phyloP scores from a whole-genome alignment of 495 filamentous ascomycete genomes.

The Neurospora sp. region DNA sequence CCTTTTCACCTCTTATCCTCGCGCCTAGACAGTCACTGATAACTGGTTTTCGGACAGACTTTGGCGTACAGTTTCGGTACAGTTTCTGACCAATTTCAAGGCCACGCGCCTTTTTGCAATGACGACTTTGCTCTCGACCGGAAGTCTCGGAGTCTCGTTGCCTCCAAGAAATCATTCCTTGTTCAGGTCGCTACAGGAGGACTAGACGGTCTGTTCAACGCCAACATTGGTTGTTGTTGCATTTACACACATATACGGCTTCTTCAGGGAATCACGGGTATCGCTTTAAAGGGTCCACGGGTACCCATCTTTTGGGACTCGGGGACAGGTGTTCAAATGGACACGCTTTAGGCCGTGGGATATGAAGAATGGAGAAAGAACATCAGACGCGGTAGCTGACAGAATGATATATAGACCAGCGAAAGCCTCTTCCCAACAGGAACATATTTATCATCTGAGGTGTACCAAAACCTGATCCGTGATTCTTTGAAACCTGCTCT shows the following conservation, averaged over 20 bases:
- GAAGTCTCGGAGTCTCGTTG: too few species aligned
- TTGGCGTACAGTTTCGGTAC: not conserved
- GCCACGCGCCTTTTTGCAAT: too few species aligned
- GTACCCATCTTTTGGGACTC: not conserved
- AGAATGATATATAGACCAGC: not conserved
- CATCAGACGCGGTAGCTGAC: not conserved
- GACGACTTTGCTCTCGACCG: too few species aligned
- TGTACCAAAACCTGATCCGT: too few species aligned
- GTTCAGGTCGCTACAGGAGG: not conserved
- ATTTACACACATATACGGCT: not conserved
- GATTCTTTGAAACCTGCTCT: too few species aligned
- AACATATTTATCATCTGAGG: too few species aligned
- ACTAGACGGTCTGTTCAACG: not conserved
- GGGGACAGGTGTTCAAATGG: not conserved
- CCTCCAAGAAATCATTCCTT: not conserved
- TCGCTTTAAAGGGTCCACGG: not conserved
- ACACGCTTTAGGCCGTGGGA: not conserved
- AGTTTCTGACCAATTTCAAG: too few species aligned
- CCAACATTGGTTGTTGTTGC: not conserved
- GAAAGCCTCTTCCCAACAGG: not conserved
- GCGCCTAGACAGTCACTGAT: not conserved
- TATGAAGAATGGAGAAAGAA: not conserved
- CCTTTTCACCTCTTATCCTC: not conserved
- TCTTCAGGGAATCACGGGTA: not conserved
- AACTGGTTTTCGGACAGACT: not conserved